Evolutionary conservation across 768 basidiomycete species (phyloP).

Genomic region (Rhizopogon rudus): DNA sequence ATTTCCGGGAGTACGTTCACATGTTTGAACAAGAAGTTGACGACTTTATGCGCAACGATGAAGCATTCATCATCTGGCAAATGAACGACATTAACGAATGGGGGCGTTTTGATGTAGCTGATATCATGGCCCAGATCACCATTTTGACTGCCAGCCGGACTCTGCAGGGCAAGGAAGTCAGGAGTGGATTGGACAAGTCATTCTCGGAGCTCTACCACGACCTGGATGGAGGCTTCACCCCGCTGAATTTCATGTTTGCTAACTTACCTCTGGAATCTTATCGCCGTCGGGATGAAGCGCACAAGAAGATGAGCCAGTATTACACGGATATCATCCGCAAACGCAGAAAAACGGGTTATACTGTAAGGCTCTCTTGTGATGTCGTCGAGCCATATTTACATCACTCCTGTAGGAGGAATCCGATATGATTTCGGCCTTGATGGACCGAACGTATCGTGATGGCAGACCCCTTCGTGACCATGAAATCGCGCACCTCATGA

Average conservation of each 20-base stretch:
- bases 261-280: conserved; percentile 90
- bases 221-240: conserved; percentile 94
- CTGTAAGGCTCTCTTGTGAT: conserved; percentile 23
- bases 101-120: conserved; percentile 71
- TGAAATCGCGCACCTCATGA: conserved; percentile 97
- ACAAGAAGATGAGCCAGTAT: conserved; percentile 90
- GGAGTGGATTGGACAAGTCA: conserved; percentile 67
- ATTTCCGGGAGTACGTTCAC: conserved; percentile 79
- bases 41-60: conserved; percentile 63
- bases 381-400: conserved; percentile 1
- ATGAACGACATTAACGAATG: conserved; percentile 67
- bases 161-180: conserved; percentile 89
- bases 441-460: conserved; percentile 77
- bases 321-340: conserved; percentile 83
- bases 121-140: conserved; percentile 80
- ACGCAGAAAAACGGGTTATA: conserved; percentile 46
- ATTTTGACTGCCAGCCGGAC: conserved; percentile 94
- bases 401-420: conserved; percentile 52
- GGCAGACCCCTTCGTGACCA: conserved; percentile 77
- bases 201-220: conserved; percentile 85
- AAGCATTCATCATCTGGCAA: conserved; percentile 57
- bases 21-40: conserved; percentile 77
- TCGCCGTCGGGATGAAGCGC: conserved; percentile 82
- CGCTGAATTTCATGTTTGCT: conserved; percentile 93
- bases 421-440: conserved; percentile 91